These are phyloP conservation scores for Candida ficus DNA, from an alignment of 805 yeast genomes.

Conservation along the genomic window DNA sequence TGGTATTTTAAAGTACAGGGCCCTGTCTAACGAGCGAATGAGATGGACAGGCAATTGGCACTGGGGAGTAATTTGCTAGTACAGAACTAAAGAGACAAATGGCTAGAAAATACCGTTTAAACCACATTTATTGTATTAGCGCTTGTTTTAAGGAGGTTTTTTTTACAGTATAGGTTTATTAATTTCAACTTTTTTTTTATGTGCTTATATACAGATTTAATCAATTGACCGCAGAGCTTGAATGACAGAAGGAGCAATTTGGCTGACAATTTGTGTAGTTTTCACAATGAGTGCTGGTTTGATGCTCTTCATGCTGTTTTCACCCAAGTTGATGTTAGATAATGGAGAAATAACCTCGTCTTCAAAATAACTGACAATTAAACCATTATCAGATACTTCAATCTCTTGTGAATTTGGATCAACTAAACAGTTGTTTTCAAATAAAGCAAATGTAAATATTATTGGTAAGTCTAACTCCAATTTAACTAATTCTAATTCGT, in stretches of 20 bases:
- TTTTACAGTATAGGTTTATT: no score
- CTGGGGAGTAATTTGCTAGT: conserved; percentile 8
- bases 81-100: not conserved
- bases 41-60: conserved; percentile 9
- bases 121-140: not conserved
- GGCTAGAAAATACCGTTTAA: not conserved
- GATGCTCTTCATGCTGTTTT: conserved; percentile 49
- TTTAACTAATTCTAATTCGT: conserved; percentile 76
- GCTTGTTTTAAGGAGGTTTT: no score
- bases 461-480: conserved; percentile 64
- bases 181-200: no score
- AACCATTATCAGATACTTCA: conserved; percentile 80
- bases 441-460: conserved; percentile 67
- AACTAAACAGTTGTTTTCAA: conserved; percentile 59
- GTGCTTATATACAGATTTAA: no score
- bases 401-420: conserved; percentile 92
- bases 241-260: conserved; percentile 59
- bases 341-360: conserved; percentile 71
- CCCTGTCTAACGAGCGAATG: conserved; percentile 10
- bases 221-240: conserved; percentile 18
- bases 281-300: conserved; percentile 40
- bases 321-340: conserved; percentile 58
- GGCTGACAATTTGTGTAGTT: conserved; percentile 52
- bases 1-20: conserved; percentile 7
- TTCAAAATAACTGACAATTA: conserved; percentile 66